These are phyloP conservation scores for Fusarium cicatricum DNA, from an alignment of 2,329 filamentous ascomycete genomes.

Conservation along the genomic window DNA sequence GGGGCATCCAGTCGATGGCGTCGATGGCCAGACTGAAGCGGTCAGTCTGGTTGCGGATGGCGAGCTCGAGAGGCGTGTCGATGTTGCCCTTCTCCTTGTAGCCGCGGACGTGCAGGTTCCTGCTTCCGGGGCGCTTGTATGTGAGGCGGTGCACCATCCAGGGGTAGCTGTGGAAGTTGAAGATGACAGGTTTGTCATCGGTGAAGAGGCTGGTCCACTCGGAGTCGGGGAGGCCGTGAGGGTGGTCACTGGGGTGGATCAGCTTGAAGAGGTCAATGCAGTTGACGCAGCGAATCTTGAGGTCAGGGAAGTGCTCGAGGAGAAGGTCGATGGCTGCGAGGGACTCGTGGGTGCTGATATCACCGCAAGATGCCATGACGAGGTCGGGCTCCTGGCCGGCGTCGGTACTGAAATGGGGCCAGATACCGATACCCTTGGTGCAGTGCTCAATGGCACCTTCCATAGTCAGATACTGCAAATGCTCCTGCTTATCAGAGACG, in stretches of 20 bases:
- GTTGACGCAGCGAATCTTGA: constrained; percentile 83
- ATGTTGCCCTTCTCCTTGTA: constrained; percentile 88
- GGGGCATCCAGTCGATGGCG: constrained; percentile 73
- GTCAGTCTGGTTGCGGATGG: constrained; percentile 80
- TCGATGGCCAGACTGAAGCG: constrained; percentile 80
- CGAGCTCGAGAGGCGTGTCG: constrained; percentile 80
- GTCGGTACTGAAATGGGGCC: constrained; percentile 79
- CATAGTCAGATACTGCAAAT: constrained; percentile 79
- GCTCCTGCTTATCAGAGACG: constrained; percentile 81
- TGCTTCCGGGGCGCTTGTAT: constrained; percentile 75
- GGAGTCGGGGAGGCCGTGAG: constrained; percentile 72
- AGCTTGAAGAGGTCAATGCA: constrained; percentile 84
- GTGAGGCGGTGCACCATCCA: constrained; percentile 81
- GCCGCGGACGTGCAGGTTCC: constrained; percentile 76
- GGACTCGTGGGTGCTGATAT: constrained; percentile 77
- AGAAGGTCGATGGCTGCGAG: constrained; percentile 78
- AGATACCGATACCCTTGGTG: constrained; percentile 81
- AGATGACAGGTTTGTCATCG: constrained; percentile 74
- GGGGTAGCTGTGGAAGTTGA: constrained; percentile 87
- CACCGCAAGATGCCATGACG: constrained; percentile 79
- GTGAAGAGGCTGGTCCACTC: constrained; percentile 79
- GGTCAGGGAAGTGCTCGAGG: constrained; percentile 72
- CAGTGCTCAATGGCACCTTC: constrained; percentile 78
- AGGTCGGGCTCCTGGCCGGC: constrained; percentile 73
- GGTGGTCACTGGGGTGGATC: constrained; percentile 73